Evolutionary conservation across 2,329 filamentous ascomycete genomes (phyloP).

Genomic region (Cladosporium phlei): DNA sequence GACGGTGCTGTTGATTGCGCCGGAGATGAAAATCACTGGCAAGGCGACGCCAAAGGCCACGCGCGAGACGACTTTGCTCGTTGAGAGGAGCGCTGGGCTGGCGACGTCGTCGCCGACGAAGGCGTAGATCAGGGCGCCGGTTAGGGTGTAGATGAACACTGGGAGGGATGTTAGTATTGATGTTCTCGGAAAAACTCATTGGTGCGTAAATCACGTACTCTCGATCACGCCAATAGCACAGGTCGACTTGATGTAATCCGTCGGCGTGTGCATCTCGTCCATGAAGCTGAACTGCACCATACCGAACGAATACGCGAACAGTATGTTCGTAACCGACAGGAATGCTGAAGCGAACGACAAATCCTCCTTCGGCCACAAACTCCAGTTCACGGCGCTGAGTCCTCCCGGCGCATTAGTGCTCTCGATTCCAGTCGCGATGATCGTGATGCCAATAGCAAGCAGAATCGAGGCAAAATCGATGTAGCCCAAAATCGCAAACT

Average conservation of each 20-base stretch:
- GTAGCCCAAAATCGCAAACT: constrained; percentile 72
- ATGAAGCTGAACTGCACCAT: constrained; percentile 97
- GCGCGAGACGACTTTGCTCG: constrained; percentile 75
- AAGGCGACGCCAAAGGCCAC: constrained; percentile 92
- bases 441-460: constrained; percentile 76
- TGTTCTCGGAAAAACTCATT: no score
- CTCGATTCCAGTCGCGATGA: constrained; percentile 66
- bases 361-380: constrained; percentile 64
- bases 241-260: constrained; percentile 87
- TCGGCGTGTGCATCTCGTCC: constrained; percentile 77
- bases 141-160: constrained; percentile 79
- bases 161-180: no score
- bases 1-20: constrained; percentile 84
- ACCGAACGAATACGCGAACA: constrained; percentile 69
- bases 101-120: constrained; percentile 88
- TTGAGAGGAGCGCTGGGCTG: constrained; percentile 81
- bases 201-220: no score
- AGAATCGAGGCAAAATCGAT: constrained; percentile 90
- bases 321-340: constrained; percentile 91
- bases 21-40: constrained; percentile 86
- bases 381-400: constrained; percentile 59
- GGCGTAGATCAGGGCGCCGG: constrained; percentile 74
- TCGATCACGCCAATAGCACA: constrained; percentile 88
- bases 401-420: constrained; percentile 46
- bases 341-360: constrained; percentile 78